Evolutionary conservation across 768 basidiomycete genomes (phyloP).

Genomic region (Thelephora ganbajun): DNA sequence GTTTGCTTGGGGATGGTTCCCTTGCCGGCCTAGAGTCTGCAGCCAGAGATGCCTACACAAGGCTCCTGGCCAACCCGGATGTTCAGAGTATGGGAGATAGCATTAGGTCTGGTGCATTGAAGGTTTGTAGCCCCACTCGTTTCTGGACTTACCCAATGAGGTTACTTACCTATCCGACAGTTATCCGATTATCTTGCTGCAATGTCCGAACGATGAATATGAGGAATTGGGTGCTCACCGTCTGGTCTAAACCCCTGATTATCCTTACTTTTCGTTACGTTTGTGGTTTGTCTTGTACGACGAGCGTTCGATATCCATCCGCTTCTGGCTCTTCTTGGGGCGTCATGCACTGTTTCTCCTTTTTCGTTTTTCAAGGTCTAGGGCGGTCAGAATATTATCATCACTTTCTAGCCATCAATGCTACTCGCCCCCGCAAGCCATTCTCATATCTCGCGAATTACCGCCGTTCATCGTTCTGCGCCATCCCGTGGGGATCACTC

Average conservation of each 20-base stretch:
- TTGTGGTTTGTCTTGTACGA: too few relatives aligned
- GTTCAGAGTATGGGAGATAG: conserved; percentile 76
- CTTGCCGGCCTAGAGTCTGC: conserved; percentile 44
- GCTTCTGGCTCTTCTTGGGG: too few relatives aligned
- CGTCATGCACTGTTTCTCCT: too few relatives aligned
- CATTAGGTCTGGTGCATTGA: conserved; percentile 67
- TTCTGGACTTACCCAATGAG: not conserved
- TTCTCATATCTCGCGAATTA: too few relatives aligned
- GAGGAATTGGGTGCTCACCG: not conserved
- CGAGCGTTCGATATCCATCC: too few relatives aligned
- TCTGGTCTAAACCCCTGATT: not conserved
- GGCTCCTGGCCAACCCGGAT: conserved; percentile 73
- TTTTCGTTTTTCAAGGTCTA: too few relatives aligned
- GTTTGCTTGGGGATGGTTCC: conserved; percentile 32
- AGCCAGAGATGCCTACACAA: conserved; percentile 63
- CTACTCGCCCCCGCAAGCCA: too few relatives aligned
- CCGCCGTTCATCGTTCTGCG: too few relatives aligned
- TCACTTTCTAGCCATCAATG: too few relatives aligned
- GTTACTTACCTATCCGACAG: conserved; percentile 15
- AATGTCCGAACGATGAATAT: conserved; percentile 35
- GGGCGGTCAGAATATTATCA: too few relatives aligned
- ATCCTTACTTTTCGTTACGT: too few relatives aligned
- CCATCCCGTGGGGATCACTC: too few relatives aligned
- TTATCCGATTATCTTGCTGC: conserved; percentile 58
- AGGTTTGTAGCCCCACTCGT: conserved; percentile 33